Evolutionary conservation across 2,329 filamentous ascomycete species (phyloP), one percentile per base, ranked within the genome.

Genomic region (Nectriaceae sp.): DNA sequence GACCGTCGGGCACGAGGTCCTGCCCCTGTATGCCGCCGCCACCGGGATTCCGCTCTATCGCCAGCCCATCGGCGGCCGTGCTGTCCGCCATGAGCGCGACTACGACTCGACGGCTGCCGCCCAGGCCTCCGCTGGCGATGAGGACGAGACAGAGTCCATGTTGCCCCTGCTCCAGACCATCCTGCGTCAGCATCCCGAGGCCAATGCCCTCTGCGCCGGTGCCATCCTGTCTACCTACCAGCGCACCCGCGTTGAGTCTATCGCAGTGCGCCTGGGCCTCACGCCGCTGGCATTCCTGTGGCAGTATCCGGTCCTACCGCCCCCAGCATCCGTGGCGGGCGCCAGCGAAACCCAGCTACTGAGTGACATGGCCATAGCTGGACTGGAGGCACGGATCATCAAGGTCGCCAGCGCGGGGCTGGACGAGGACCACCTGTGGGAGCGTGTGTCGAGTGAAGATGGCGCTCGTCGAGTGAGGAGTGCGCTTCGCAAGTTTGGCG

Each of bases 141-240:
- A 69, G 20, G 93, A 97, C 63, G 93, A 97, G 74, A 96, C 92
- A 0, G 94, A 99, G 71, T 90, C 88, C 42, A 80, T 99, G 65
- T 67, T 93, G 35, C 83, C 85, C 10, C 78, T 99, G 18, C 77
- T 99, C n/a, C 70, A 67, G 16, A 77, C 76, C 42, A 80, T 96
- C 50, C 80, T 85, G 64, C 64, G 70, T 10, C 77, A 74, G 2
- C 89, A 96, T 65, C 93, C 93, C 0, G 80, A 87, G 48, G 88
- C 89, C 43, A 92, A 95, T 65, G 94, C 93, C 24, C 75, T 99
- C 42, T 92, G 87, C 58, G 90, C 92, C 0, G 94, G 94, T 45
- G 94, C 94, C 18, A 96, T 99, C 52, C 73, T 97, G 31, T 96
- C 90, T 10, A 96, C 91, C 3, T 99, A 99, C 70, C 94, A 99